Conservation (phyloP, 2,329 filamentous ascomycete genomes). For the Ceratocystis alfenasii region DNA sequence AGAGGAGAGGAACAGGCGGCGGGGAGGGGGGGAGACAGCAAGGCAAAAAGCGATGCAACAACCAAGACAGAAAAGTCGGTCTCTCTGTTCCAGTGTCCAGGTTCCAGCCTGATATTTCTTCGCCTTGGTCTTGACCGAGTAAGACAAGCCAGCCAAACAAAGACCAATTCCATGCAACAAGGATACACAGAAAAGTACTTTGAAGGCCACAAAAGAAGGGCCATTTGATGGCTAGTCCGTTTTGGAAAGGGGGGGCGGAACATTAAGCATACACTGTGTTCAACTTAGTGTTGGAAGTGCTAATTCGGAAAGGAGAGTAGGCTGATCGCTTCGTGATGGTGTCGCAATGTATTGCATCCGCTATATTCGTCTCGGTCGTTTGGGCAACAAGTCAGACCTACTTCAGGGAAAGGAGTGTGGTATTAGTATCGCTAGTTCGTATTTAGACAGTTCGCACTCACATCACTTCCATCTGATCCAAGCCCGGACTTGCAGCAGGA, state of each 20-base stretch:
- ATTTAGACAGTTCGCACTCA: neutral
- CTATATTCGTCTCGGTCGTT: neutral
- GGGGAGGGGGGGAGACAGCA: neutral
- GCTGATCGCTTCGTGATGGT: neutral
- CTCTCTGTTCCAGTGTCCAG: neutral
- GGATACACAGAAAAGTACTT: neutral
- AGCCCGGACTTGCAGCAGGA: neutral
- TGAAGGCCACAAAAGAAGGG: neutral
- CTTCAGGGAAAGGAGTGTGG: neutral
- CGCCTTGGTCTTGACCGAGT: neutral
- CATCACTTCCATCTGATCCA: neutral
- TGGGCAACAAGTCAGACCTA: neutral
- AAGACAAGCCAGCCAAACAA: neutral
- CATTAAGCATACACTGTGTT: neutral
- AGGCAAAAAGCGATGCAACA: neutral
- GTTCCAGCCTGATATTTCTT: neutral
- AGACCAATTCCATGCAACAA: neutral
- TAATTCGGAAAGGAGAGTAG: neutral
- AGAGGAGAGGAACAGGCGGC: neutral
- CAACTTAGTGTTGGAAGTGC: neutral
- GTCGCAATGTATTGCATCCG: neutral
- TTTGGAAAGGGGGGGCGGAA: neutral
- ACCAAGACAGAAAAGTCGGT: neutral
- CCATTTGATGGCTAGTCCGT: neutral
- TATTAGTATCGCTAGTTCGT: neutral